phyloP scores from a whole-genome alignment of 164 flowering plant species.

The Hamamelis virginiana region DNA sequence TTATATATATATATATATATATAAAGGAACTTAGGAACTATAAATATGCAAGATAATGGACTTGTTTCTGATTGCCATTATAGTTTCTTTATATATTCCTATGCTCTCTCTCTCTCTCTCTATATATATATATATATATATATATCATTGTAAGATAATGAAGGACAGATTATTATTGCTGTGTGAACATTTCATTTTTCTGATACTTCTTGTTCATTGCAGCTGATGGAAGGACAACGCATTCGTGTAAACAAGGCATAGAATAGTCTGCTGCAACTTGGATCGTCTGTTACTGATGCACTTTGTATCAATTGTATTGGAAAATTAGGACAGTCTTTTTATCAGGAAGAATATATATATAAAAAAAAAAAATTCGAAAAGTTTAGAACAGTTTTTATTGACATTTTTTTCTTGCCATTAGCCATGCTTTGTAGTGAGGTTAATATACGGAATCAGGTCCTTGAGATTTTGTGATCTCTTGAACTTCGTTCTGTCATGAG shows the following conservation, averaged over 20 bases:
- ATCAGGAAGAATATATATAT: not conserved
- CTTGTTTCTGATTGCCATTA: too few relatives aligned
- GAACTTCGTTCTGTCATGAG: too few relatives aligned
- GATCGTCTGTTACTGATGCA: not conserved
- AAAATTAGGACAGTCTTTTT: not conserved
- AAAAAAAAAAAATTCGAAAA: not conserved
- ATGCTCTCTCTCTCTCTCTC: too few relatives aligned
- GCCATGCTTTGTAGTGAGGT: not conserved
- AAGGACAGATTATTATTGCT: not conserved
- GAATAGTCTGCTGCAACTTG: not conserved
- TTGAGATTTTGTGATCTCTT: not conserved
- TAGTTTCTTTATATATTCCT: too few relatives aligned
- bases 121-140: too few relatives aligned
- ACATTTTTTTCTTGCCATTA: not conserved
- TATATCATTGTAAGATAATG: too few relatives aligned
- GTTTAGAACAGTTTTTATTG: not conserved
- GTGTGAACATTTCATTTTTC: not conserved
- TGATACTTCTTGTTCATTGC: conserved; percentile 22
- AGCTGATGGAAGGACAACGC: conserved; percentile 75
- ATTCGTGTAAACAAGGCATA: conserved; percentile 93
- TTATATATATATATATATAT: too few relatives aligned
- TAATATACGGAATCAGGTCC: not conserved
- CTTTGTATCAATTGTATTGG: not conserved
- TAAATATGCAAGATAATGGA: too few relatives aligned
- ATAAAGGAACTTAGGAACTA: too few relatives aligned